phyloP scores from a whole-genome alignment of 2,329 filamentous ascomycete species.

The Neonectria punicea region DNA sequence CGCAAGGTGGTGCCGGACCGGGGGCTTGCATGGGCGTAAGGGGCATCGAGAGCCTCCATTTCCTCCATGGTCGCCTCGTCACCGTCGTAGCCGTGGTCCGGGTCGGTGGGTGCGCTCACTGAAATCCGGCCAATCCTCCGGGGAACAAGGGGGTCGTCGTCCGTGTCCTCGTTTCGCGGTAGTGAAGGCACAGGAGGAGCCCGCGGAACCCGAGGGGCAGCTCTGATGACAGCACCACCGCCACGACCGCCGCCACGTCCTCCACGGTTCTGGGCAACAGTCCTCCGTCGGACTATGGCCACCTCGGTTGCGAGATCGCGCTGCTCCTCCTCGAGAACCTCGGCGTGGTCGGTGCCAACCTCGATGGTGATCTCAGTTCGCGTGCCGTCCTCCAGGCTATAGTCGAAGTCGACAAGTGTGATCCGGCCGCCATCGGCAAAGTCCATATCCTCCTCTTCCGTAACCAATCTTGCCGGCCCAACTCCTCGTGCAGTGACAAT shows the following conservation, averaged over 20 bases:
- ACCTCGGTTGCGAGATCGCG: slow-evolving; percentile 82
- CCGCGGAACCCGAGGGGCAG: slow-evolving; percentile 56
- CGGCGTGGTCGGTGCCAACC: slow-evolving; percentile 75
- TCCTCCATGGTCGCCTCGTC: slow-evolving; percentile 63
- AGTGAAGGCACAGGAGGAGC: slow-evolving; percentile 43
- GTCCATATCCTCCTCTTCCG: slow-evolving; percentile 77
- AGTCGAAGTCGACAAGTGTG: slow-evolving; percentile 79
- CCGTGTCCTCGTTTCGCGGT: slow-evolving; percentile 47
- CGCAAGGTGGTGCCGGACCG: slow-evolving; percentile 76
- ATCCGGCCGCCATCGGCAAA: slow-evolving; percentile 84
- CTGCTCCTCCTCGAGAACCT: slow-evolving; percentile 77
- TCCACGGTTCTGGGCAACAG: slow-evolving; percentile 71
- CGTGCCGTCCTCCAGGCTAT: slow-evolving; percentile 65
- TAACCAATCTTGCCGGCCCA: slow-evolving; percentile 63
- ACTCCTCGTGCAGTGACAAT: slow-evolving; percentile 80
- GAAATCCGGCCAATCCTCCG: slow-evolving; percentile 55
- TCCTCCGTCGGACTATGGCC: slow-evolving; percentile 79
- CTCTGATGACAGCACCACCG: slow-evolving; percentile 55
- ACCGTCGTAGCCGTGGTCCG: slow-evolving; percentile 49
- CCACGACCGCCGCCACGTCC: slow-evolving; percentile 49
- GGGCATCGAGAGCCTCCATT: slow-evolving; percentile 73
- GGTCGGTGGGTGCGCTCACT: slow-evolving; percentile 26
- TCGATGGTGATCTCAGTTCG: slow-evolving; percentile 74
- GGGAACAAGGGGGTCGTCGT: slow-evolving; percentile 65
- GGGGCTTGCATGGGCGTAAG: slow-evolving; percentile 78